Percentiles rank a stretch among this genome's conserved stretches.
Conservation (phyloP, 2,329 filamentous ascomycete species). For the Proliferodiscus dingleyae region DNA sequence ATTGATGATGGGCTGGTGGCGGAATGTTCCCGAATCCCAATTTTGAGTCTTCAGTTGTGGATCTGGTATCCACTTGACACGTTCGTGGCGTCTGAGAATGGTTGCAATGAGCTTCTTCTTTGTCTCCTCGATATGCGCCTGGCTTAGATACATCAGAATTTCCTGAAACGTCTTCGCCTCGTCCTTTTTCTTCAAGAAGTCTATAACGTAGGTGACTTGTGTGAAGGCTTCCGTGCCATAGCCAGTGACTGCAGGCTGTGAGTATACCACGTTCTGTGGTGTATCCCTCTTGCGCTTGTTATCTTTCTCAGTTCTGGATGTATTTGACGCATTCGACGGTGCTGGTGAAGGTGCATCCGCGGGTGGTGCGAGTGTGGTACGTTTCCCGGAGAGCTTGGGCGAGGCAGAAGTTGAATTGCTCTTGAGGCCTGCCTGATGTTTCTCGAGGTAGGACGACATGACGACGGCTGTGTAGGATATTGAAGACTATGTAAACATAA, state of each 20-base stretch:
- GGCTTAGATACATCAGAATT: constrained; percentile 74
- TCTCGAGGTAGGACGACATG: constrained; percentile 61
- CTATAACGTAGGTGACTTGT: constrained; percentile 80
- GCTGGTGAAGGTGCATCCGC: constrained; percentile 57
- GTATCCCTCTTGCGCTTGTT: constrained; percentile 56
- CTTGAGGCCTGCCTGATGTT: constrained; percentile 58
- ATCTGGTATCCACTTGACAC: constrained; percentile 53
- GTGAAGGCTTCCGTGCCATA: constrained; percentile 79
- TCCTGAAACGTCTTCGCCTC: constrained; percentile 66
- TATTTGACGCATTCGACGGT: constrained; percentile 49
- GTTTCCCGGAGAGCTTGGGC: constrained; percentile 52
- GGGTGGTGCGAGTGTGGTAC: constrained; percentile 40
- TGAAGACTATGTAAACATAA: not conserved
- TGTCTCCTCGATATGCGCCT: constrained; percentile 57
- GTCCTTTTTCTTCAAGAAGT: constrained; percentile 72
- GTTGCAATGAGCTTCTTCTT: constrained; percentile 60
- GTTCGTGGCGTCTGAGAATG: constrained; percentile 61
- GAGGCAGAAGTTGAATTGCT: constrained; percentile 60
- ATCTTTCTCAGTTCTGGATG: constrained; percentile 52
- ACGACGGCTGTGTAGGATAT: constrained; percentile 19
- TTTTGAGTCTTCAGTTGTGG: constrained; percentile 59
- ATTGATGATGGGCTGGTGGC: constrained; percentile 77
- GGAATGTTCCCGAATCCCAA: constrained; percentile 68
- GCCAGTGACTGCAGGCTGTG: constrained; percentile 70
- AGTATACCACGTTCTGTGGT: constrained; percentile 57